phyloP scores from a whole-genome alignment of 495 filamentous ascomycete species.

The Cercophora newfieldiana region DNA sequence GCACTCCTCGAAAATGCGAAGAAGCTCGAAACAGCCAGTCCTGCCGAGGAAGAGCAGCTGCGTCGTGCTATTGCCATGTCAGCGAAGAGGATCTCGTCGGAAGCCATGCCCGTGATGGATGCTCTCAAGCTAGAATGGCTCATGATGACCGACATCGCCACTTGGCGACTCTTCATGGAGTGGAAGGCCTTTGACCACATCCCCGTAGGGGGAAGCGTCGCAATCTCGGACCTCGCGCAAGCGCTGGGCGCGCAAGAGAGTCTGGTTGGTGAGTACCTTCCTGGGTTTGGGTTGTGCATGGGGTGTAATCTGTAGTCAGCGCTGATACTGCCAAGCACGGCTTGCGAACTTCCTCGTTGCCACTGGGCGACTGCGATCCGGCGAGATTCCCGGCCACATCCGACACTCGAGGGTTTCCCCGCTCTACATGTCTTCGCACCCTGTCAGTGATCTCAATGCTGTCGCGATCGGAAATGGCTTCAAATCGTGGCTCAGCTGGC shows the following conservation, averaged over 20 bases:
- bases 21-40: constrained; percentile 9
- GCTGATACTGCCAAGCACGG: constrained; percentile 17
- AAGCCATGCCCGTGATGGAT: constrained; percentile 23
- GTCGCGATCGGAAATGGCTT: constrained; percentile 33
- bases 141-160: constrained; percentile 24
- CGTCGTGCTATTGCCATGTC: constrained; percentile 21
- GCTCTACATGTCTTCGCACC: constrained; percentile 22
- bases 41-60: constrained; percentile 1
- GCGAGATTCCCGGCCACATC: constrained; percentile 17
- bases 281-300: not conserved
- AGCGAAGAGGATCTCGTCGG: constrained; percentile 27
- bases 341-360: constrained; percentile 26
- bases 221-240: constrained; percentile 27
- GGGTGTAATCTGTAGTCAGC: not conserved
- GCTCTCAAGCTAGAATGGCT: constrained; percentile 30
- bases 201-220: constrained; percentile 30
- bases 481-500: constrained; percentile 29
- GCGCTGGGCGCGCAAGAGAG: constrained; percentile 27
- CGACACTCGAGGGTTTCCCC: constrained; percentile 28
- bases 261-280: constrained; percentile 24
- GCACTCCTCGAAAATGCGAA: constrained; percentile 26
- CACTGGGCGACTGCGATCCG: constrained; percentile 19
- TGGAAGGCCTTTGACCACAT: constrained; percentile 39
- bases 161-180: constrained; percentile 31
- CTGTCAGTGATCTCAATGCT: constrained; percentile 18